These are phyloP conservation scores for Pseudohalonectria lignicola DNA, from an alignment of 2,329 filamentous ascomycete genomes.

Conservation along the genomic window DNA sequence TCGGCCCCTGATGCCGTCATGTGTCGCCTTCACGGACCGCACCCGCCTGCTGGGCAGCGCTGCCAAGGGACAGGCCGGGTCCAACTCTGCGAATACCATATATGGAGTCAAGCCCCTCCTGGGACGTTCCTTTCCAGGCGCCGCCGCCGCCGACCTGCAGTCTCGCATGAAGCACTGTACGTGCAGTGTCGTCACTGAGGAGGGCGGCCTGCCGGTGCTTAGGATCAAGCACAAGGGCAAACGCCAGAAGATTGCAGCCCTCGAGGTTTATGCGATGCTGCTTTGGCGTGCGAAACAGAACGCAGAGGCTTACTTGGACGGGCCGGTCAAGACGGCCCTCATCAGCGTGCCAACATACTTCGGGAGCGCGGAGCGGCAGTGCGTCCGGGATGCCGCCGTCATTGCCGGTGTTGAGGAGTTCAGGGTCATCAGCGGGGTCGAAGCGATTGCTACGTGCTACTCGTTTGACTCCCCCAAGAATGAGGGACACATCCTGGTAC, in stretches of 20 bases:
- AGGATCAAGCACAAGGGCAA: too few species aligned
- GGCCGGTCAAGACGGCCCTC: neutral
- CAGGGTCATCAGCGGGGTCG: too few species aligned
- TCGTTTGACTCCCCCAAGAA: too few species aligned
- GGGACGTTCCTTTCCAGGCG: too few species aligned
- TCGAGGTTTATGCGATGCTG: neutral
- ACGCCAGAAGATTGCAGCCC: neutral
- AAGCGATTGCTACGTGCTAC: too few species aligned
- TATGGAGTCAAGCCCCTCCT: neutral
- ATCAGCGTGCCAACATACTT: neutral
- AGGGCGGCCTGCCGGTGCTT: too few species aligned
- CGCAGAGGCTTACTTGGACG: neutral
- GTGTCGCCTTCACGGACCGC: neutral
- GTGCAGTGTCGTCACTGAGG: too few species aligned
- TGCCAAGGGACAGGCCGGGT: neutral
- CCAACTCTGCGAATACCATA: neutral
- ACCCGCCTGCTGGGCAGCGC: neutral
- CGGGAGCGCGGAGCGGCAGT: neutral
- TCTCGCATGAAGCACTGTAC: too few species aligned
- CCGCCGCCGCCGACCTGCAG: too few species aligned
- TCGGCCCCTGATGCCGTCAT: neutral
- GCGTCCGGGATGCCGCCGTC: neutral
- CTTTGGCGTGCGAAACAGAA: neutral
- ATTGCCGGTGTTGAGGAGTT: too few species aligned
- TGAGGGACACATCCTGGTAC: too few species aligned